Conservation (phyloP, 2,329 filamentous ascomycete genomes). For the Rhynchosporium secalis region DNA sequence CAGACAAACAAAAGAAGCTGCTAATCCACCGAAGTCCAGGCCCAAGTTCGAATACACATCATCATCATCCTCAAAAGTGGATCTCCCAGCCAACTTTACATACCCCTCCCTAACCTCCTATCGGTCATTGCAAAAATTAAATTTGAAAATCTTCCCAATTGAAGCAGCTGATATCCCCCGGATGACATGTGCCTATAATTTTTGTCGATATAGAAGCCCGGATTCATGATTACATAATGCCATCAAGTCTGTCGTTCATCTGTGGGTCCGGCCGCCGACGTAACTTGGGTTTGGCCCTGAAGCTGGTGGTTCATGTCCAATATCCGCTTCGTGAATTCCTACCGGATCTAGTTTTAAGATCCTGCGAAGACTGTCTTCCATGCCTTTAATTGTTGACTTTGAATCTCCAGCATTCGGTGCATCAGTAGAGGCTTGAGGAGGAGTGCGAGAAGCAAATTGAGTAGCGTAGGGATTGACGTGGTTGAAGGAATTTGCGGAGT, state of each 20-base stretch:
- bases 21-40: not conserved
- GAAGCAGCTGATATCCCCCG: constrained; percentile 9
- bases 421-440: constrained; percentile 25
- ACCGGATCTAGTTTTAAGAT: constrained; percentile 38
- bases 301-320: constrained; percentile 20
- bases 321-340: constrained; percentile 23
- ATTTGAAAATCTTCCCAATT: constrained; percentile 1
- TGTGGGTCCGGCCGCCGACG: constrained; percentile 30
- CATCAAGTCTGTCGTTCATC: constrained; percentile 33
- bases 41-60: not conserved
- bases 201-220: constrained; percentile 20
- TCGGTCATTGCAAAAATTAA: constrained; percentile 5
- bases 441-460: constrained; percentile 22
- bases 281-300: constrained; percentile 31
- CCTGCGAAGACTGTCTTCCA: constrained; percentile 40
- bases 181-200: constrained; percentile 26
- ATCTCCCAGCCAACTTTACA: constrained; percentile 5
- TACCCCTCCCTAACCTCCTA: not conserved
- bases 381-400: constrained; percentile 33
- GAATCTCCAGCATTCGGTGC: constrained; percentile 26
- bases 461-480: constrained; percentile 19
- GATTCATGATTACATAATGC: constrained; percentile 34
- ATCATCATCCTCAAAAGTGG: not conserved
- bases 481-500: constrained; percentile 25
- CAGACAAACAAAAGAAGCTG: constrained; percentile 26